A percentile compares a stretch with the other conserved stretches of the same genome.
Conservation (phyloP, 495 filamentous ascomycete genomes). For the Lentithecium fluviatile region DNA sequence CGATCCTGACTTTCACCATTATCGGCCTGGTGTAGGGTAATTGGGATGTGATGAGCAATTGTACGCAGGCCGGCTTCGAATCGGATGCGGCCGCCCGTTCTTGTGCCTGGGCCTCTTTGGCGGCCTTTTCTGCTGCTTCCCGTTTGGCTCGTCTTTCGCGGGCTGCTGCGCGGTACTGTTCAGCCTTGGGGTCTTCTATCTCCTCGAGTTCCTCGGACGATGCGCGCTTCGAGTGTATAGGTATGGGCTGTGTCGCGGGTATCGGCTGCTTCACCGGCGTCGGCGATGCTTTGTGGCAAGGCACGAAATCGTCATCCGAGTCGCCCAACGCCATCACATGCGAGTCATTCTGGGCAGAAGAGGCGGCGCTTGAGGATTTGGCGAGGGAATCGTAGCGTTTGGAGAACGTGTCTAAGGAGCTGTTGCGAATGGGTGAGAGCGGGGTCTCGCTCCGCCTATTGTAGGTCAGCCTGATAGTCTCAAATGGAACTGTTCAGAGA, state of each 20-base stretch:
- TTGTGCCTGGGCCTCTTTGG: conserved; percentile 9
- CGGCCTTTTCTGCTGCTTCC: conserved; percentile 1
- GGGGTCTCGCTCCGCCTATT: conserved; percentile 11
- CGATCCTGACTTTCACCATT: conserved; percentile 65
- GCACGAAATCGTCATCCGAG: conserved; percentile 14
- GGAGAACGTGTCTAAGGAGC: conserved; percentile 9
- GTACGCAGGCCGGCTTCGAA: conserved; percentile 44
- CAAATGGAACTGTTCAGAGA: neutral
- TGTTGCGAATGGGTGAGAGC: conserved; percentile 2
- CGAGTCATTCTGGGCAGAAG: neutral
- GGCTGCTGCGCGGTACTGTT: conserved; percentile 11
- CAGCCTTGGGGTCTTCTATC: conserved; percentile 18
- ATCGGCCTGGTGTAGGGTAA: conserved; percentile 61
- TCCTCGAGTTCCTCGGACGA: conserved; percentile 24
- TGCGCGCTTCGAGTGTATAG: neutral
- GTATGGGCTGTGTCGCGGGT: neutral
- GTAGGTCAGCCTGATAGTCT: neutral
- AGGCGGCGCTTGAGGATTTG: neutral
- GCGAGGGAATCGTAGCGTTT: conserved; percentile 18
- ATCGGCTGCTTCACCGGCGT: neutral
- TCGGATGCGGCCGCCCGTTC: neutral
- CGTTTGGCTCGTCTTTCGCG: conserved; percentile 12
- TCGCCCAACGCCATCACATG: conserved; percentile 13
- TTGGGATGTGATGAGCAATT: conserved; percentile 70
- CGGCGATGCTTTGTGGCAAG: neutral